These are phyloP conservation scores for Eustoma russellianum DNA, from an alignment of 257 asterid genomes.

Conservation along the genomic window DNA sequence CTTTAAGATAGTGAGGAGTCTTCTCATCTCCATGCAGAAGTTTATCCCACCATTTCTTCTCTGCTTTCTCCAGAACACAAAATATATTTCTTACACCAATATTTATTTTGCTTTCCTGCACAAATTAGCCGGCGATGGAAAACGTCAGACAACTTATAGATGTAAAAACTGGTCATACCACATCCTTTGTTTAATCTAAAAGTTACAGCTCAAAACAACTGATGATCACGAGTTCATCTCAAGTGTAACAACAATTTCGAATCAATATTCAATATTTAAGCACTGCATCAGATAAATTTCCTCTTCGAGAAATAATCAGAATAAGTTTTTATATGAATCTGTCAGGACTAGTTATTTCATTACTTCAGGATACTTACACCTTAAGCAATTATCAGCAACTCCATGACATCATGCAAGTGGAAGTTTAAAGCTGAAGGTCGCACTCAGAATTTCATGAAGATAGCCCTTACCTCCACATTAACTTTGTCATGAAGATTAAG, in stretches of 20 bases:
- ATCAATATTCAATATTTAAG: too few relatives aligned
- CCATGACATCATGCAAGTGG: background rate
- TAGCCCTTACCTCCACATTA: conserved; percentile 52
- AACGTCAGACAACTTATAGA: background rate
- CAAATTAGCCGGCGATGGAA: background rate
- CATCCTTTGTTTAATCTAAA: too few relatives aligned
- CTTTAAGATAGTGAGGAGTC: conserved; percentile 75
- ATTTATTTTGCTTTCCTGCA: conserved; percentile 73
- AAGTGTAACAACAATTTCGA: too few relatives aligned
- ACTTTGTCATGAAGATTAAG: conserved; percentile 63
- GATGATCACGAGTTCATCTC: too few relatives aligned
- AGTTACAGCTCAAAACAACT: too few relatives aligned
- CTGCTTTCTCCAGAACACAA: conserved; percentile 72
- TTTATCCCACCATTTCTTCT: conserved; percentile 78
- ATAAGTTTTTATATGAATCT: too few relatives aligned
- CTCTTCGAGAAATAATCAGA: too few relatives aligned
- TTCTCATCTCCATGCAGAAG: conserved; percentile 63
- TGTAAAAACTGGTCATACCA: background rate
- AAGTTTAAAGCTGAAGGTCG: background rate
- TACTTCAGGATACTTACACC: too few relatives aligned
- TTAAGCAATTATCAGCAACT: background rate
- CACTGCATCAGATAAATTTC: too few relatives aligned
- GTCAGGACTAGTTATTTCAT: too few relatives aligned
- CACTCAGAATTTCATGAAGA: background rate
- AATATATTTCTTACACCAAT: conserved; percentile 51